Conservation (phyloP, 2,329 filamentous ascomycete genomes). For the Colletotrichum sidae region DNA sequence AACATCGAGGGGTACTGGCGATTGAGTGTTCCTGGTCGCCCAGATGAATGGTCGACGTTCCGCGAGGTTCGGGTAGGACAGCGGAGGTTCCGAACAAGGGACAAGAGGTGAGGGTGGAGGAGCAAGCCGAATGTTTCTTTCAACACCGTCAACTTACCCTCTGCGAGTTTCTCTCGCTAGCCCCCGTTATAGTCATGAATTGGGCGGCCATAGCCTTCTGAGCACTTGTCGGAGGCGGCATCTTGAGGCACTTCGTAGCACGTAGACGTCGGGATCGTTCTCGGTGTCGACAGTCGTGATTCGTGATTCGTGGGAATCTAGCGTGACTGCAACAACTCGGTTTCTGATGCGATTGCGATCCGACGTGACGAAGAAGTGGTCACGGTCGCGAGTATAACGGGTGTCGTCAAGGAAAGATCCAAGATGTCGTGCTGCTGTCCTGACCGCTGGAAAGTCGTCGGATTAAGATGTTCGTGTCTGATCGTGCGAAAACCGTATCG, state of each 20-base stretch:
- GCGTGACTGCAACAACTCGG: slow-evolving; percentile 28
- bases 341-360: too few relatives aligned
- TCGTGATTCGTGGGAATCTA: not conserved
- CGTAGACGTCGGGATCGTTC: not conserved
- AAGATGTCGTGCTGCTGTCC: too few relatives aligned
- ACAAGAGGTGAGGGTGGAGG: slow-evolving; percentile 2
- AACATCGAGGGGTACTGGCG: slow-evolving; percentile 14
- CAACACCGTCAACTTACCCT: slow-evolving; percentile 52
- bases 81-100: not conserved
- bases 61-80: slow-evolving; percentile 8
- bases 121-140: slow-evolving; percentile 1
- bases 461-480: too few relatives aligned
- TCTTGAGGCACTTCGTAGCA: slow-evolving; percentile 37
- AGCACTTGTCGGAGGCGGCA: slow-evolving; percentile 53
- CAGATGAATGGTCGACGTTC: slow-evolving; percentile 8
- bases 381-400: too few relatives aligned
- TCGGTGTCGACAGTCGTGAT: slow-evolving; percentile 1
- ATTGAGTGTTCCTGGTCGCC: slow-evolving; percentile 24
- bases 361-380: too few relatives aligned
- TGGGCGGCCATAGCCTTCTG: slow-evolving; percentile 55
- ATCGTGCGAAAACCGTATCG: too few relatives aligned
- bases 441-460: too few relatives aligned
- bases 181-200: slow-evolving; percentile 58
- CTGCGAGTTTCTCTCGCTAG: slow-evolving; percentile 55
- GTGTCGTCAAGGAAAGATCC: too few relatives aligned